Base-by-base conservation (phyloP, 441 rosid genomes). In the Jatropha multifida region DNA sequence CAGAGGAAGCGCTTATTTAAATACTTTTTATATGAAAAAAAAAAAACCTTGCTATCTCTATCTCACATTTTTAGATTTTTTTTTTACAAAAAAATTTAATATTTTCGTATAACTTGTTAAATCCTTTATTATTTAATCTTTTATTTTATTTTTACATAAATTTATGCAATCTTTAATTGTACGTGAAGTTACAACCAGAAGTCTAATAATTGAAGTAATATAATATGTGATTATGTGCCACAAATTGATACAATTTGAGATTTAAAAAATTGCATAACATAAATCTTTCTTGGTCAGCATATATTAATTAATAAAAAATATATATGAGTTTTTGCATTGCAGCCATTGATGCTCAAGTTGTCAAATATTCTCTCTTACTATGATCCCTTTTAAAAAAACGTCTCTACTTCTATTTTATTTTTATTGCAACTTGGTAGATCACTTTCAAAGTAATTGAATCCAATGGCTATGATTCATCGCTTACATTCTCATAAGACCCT, bases 181-280 rank as follows among this genome's bases (percentile, higher is more conserved):
- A 72, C 66, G 75, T 72, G 75, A 72, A 72, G 75, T 72, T 72
- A 72, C 74, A 72, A 44, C 67, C 56, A 44, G 11, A 72, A 72
- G 67, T 58, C 56, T 44, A 59, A 70, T 60, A 60, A 62, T 32
- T 59, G 46, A 3, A 44, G 0, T 60, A 27, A 18, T 61, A 7
- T 59, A 42, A 27, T 42, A 72, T 40, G 63, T 40, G 60, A 40
- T 56, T 69, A 27, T 55, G 60, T 40, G 12, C 62, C 49, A 69
- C n/a, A 42, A 42, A 58, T 44, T 20, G 68, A 60, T 75, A 69
- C 68, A 69, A 61, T 14, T 20, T 61, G 59, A 68, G 60, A 68
- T 37, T 8, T 59, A 11, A 17, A 3, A 12, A 13, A 68, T 60
- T 2, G 17, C 6, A 20, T 9, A 63, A 15, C 46, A 51, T 0